A percentile compares a stretch with the other conserved stretches of the same genome.
phyloP scores from a whole-genome alignment of 2,329 filamentous ascomycete genomes.

The Aspergillus puulaauensis region DNA sequence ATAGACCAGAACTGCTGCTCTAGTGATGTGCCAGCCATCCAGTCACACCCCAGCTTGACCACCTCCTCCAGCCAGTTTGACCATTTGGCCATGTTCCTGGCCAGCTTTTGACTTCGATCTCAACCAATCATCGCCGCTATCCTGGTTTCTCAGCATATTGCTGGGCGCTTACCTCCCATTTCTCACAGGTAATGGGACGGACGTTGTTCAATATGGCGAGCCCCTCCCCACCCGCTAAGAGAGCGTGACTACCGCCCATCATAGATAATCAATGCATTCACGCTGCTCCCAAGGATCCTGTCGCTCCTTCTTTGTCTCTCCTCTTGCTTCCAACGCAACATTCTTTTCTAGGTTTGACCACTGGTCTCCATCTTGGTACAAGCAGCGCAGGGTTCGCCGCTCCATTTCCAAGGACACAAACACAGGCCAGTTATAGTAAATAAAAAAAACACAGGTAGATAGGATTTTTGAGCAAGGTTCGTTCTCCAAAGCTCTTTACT shows the following conservation, averaged over 20 bases:
- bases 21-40: slow-evolving; percentile 22
- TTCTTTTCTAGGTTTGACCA: slow-evolving; percentile 21
- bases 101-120: not conserved
- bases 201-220: slow-evolving; percentile 9
- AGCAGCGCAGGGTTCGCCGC: slow-evolving; percentile 29
- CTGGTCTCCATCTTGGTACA: slow-evolving; percentile 23
- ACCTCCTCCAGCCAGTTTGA: slow-evolving; percentile 1
- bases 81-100: slow-evolving; percentile 7
- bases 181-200: slow-evolving; percentile 15
- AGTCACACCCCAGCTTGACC: slow-evolving; percentile 21
- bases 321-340: slow-evolving; percentile 20
- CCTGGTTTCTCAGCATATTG: slow-evolving; percentile 19
- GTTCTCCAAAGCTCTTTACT: not conserved
- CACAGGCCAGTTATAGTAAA: slow-evolving; percentile 7
- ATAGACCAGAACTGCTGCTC: slow-evolving; percentile 27
- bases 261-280: slow-evolving; percentile 32
- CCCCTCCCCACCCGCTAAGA: slow-evolving; percentile 19
- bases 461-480: not conserved
- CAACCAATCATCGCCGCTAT: slow-evolving; percentile 17
- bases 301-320: slow-evolving; percentile 20
- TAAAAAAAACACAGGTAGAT: not conserved
- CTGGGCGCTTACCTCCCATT: slow-evolving; percentile 33
- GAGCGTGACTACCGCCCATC: slow-evolving; percentile 18
- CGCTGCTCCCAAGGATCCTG: slow-evolving; percentile 12
- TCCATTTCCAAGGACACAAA: slow-evolving; percentile 1